Conservation (phyloP, 1,139 yeast genomes). For the Suhomyces panamericanus region DNA sequence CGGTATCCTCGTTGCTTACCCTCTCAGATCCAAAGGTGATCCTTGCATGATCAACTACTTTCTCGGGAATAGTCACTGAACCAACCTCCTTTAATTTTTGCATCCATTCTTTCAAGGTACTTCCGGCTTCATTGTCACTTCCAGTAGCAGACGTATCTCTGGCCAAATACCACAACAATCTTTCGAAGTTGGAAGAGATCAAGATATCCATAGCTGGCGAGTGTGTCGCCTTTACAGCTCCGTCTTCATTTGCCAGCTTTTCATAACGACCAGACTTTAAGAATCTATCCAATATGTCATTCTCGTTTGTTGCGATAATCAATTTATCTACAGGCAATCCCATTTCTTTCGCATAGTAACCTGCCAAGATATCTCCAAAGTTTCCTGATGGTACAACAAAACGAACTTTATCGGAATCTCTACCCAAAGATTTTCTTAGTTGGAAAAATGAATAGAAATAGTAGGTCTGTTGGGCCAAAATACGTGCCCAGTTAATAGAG, state of each 20-base stretch:
- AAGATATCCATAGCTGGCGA: conserved; percentile 99
- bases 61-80: conserved; percentile 66
- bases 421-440: conserved; percentile 41
- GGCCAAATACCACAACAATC: conserved; percentile 91
- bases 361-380: conserved; percentile 97
- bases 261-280: conserved; percentile 82
- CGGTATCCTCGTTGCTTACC: conserved; percentile 76
- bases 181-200: conserved; percentile 92
- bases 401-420: conserved; percentile 53
- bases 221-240: conserved; percentile 79
- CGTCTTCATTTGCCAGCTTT: conserved; percentile 49
- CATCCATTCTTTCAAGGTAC: conserved; percentile 75
- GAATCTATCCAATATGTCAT: conserved; percentile 92
- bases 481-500: conserved; percentile 99
- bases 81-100: conserved; percentile 71
- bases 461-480: conserved; percentile 94
- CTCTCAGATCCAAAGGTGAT: conserved; percentile 73
- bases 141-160: conserved; percentile 60
- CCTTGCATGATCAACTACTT: conserved; percentile 66
- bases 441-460: conserved; percentile 91
- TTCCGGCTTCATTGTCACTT: conserved; percentile 73
- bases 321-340: conserved; percentile 87
- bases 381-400: conserved; percentile 97
- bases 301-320: conserved; percentile 92
- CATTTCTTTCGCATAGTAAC: conserved; percentile 92